Percentiles rank a stretch among this genome's conserved stretches.
These are phyloP conservation scores for Trametopsis cervina DNA, from an alignment of 768 basidiomycete genomes.

Conservation along the genomic window DNA sequence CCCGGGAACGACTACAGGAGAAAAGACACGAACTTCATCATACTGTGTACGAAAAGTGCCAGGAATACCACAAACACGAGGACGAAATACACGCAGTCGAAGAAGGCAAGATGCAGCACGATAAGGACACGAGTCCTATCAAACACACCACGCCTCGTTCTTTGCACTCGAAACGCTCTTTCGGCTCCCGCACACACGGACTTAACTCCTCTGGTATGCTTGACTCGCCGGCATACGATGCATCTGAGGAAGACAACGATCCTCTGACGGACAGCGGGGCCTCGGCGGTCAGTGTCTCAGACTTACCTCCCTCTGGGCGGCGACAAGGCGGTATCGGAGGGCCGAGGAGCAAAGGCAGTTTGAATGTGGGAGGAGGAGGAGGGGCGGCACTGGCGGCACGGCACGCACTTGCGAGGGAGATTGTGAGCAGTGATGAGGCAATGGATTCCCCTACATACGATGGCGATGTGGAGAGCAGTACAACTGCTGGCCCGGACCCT, in stretches of 20 bases:
- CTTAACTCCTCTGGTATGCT: slow-evolving; percentile 3
- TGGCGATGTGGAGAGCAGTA: slow-evolving; percentile 80
- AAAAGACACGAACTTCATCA: too few relatives aligned
- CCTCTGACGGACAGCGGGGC: slow-evolving; percentile 69
- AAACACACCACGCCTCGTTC: slow-evolving; percentile 1
- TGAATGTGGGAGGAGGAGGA: slow-evolving; percentile 8
- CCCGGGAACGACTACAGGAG: too few relatives aligned
- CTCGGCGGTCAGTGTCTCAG: slow-evolving; percentile 42
- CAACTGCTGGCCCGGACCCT: slow-evolving; percentile 47
- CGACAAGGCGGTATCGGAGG: slow-evolving; percentile 3
- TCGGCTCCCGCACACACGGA: not conserved
- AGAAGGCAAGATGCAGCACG: not conserved
- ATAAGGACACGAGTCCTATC: not conserved
- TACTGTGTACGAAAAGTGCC: too few relatives aligned
- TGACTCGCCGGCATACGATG: slow-evolving; percentile 28
- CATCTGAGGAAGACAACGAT: slow-evolving; percentile 86
- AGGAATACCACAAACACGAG: too few relatives aligned
- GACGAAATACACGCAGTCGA: too few relatives aligned
- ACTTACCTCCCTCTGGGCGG: slow-evolving; percentile 15
- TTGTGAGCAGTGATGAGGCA: slow-evolving; percentile 60
- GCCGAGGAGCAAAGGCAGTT: not conserved
- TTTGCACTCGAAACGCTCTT: slow-evolving; percentile 7
- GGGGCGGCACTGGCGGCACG: slow-evolving; percentile 6
- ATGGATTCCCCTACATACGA: slow-evolving; percentile 87
- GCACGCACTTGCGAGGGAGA: slow-evolving; percentile 12